Percentiles rank a stretch among this genome's conserved stretches.
Conservation (phyloP, 805 yeast species). For the Torulaspora indica region DNA sequence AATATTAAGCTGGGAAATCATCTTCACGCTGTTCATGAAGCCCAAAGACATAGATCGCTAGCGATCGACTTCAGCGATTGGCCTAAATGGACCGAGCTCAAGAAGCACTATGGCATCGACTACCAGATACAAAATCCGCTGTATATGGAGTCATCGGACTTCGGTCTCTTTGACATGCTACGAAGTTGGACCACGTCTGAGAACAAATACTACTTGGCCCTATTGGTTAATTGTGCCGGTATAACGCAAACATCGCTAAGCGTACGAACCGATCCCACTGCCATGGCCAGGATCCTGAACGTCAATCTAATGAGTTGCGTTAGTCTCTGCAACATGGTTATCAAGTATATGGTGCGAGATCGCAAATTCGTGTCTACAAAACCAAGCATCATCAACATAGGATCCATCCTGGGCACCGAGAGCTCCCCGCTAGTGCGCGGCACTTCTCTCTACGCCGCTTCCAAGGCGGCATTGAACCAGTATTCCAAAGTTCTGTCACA, state of each 20-base stretch:
- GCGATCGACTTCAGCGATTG: slow-evolving; percentile 29
- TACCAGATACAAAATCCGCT: too few species aligned
- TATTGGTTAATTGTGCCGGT: slow-evolving; percentile 35
- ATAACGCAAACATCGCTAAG: slow-evolving; percentile 28
- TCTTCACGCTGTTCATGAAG: slow-evolving; percentile 8
- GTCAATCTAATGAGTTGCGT: slow-evolving; percentile 30
- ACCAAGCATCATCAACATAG: slow-evolving; percentile 26
- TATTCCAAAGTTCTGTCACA: slow-evolving; percentile 24
- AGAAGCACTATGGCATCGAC: slow-evolving; percentile 17
- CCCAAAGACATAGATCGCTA: slow-evolving; percentile 26
- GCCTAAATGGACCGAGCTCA: slow-evolving; percentile 27
- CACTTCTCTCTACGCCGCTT: slow-evolving; percentile 32
- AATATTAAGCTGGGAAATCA: slow-evolving; percentile 11
- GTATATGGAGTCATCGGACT: too few species aligned
- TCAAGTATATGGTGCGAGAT: slow-evolving; percentile 23
- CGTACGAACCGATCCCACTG: slow-evolving; percentile 16
- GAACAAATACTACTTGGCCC: slow-evolving; percentile 16
- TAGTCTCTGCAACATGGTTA: slow-evolving; percentile 21
- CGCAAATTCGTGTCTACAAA: slow-evolving; percentile 6
- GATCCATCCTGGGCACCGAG: slow-evolving; percentile 26
- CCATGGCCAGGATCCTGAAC: slow-evolving; percentile 24
- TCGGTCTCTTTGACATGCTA: slow-evolving; percentile 11
- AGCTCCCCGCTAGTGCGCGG: slow-evolving; percentile 22
- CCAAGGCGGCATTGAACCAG: slow-evolving; percentile 31
- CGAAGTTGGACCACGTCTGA: slow-evolving; percentile 12